A percentile compares a stretch with the other conserved stretches of the same genome.
These are phyloP conservation scores for Euclidium syriacum DNA, from an alignment of 345 rosid species.

Conservation along the genomic window DNA sequence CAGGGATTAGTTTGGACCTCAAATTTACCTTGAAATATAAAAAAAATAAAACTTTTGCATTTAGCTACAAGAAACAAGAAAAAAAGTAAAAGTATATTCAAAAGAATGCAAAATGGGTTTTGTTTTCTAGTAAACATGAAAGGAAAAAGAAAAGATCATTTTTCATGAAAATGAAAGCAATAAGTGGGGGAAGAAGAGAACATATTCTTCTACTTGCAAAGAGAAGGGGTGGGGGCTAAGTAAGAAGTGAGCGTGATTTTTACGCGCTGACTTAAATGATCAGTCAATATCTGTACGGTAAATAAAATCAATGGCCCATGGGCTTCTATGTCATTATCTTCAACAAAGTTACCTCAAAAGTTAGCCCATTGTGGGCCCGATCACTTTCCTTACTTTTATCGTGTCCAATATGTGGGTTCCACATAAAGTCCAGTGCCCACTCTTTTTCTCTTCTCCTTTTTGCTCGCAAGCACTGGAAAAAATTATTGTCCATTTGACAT, in stretches of 20 bases:
- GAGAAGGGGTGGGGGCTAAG: constrained; percentile 17
- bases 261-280: constrained; percentile 43
- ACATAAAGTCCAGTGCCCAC: constrained; percentile 17
- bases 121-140: neutral
- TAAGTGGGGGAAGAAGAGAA: constrained; percentile 40
- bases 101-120: constrained; percentile 15
- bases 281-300: constrained; percentile 31
- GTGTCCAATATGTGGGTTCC: constrained; percentile 30
- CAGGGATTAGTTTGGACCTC: too few relatives aligned
- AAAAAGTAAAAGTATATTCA: constrained; percentile 24
- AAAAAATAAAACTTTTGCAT: too few relatives aligned
- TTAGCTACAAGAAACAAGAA: neutral
- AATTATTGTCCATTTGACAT: neutral
- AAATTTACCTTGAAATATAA: too few relatives aligned
- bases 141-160: neutral
- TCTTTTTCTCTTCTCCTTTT: neutral
- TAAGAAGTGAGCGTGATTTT: constrained; percentile 47
- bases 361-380: constrained; percentile 23
- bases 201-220: constrained; percentile 40
- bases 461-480: neutral
- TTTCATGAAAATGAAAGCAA: constrained; percentile 25
- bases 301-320: constrained; percentile 24
- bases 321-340: constrained; percentile 19
- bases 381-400: constrained; percentile 14
- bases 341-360: constrained; percentile 43